These are phyloP conservation scores for Leishmania turanica DNA, from an alignment of 208 protist genomes.

Conservation along the genomic window DNA sequence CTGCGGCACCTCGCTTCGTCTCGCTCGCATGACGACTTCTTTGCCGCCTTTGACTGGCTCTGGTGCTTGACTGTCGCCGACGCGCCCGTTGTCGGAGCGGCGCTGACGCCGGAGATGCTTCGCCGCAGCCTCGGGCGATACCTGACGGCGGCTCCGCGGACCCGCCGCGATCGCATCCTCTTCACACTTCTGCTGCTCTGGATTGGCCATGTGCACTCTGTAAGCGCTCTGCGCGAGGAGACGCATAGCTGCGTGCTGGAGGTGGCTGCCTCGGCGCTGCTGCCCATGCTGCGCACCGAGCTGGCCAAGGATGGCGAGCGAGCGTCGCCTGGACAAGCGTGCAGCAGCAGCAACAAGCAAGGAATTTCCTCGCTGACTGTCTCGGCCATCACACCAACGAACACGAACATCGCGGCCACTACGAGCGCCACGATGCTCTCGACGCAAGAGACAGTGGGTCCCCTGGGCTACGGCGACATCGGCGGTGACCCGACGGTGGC, in stretches of 20 bases:
- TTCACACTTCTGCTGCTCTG: slow-evolving; percentile 72
- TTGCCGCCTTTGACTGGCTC: slow-evolving; percentile 58
- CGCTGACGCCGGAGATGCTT: slow-evolving; percentile 38
- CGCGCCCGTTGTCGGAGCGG: slow-evolving; percentile 30
- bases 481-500: background rate
- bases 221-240: slow-evolving; percentile 25
- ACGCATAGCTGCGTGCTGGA: slow-evolving; percentile 42
- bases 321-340: background rate
- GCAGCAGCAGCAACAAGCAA: background rate
- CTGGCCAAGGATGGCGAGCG: slow-evolving; percentile 14
- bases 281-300: slow-evolving; percentile 46
- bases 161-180: slow-evolving; percentile 66
- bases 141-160: slow-evolving; percentile 48
- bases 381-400: slow-evolving; percentile 26
- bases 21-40: slow-evolving; percentile 68
- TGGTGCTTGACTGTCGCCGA: slow-evolving; percentile 75
- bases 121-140: slow-evolving; percentile 53
- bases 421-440: slow-evolving; percentile 19
- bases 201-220: slow-evolving; percentile 58
- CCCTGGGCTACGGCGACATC: background rate
- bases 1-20: slow-evolving; percentile 42
- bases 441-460: background rate
- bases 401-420: background rate
- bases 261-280: slow-evolving; percentile 36
- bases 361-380: slow-evolving; percentile 18